These are phyloP conservation scores for Sporothrix curviconia DNA, from an alignment of 2,329 filamentous ascomycete genomes.

Conservation along the genomic window DNA sequence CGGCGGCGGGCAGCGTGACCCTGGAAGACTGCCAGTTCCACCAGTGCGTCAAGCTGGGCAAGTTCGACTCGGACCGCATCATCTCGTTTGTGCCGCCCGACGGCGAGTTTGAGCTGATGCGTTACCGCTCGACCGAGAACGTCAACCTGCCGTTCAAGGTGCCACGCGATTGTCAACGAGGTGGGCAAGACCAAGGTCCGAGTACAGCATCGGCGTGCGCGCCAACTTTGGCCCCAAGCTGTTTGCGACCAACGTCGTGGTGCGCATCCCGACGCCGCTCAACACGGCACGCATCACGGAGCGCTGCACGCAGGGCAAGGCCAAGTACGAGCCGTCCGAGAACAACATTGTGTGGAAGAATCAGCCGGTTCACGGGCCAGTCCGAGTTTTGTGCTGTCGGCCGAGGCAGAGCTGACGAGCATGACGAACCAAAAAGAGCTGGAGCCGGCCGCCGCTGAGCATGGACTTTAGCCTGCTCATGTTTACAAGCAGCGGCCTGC, in stretches of 20 bases:
- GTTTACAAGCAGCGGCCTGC: constrained; percentile 90
- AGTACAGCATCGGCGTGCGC: constrained; percentile 96
- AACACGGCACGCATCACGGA: constrained; percentile 94
- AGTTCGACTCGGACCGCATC: constrained; percentile 93
- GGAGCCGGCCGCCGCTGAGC: constrained; percentile 87
- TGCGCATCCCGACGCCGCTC: constrained; percentile 89
- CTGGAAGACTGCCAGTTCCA: constrained; percentile 98
- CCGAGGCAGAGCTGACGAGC: constrained; percentile 84
- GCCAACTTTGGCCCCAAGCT: constrained; percentile 95
- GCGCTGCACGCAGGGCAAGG: constrained; percentile 89
- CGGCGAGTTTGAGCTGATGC: constrained; percentile 97
- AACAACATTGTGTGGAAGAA: constrained; percentile 99
- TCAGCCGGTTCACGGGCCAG: constrained; percentile 95
- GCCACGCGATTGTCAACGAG: constrained; percentile 96
- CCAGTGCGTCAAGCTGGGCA: constrained; percentile 94
- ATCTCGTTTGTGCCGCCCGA: constrained; percentile 96
- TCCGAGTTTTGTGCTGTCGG: constrained; percentile 91
- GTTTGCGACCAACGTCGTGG: constrained; percentile 92
- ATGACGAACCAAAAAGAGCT: constrained; percentile 98
- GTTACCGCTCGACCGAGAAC: constrained; percentile 95
- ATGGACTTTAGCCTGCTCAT: constrained; percentile 91
- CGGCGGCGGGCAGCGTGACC: constrained; percentile 89
- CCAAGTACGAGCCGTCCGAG: constrained; percentile 95
- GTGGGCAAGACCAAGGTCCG: constrained; percentile 94
- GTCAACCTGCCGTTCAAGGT: constrained; percentile 98